These are phyloP conservation scores for Solanum tarijense DNA, from an alignment of 257 asterid genomes.

Conservation along the genomic window DNA sequence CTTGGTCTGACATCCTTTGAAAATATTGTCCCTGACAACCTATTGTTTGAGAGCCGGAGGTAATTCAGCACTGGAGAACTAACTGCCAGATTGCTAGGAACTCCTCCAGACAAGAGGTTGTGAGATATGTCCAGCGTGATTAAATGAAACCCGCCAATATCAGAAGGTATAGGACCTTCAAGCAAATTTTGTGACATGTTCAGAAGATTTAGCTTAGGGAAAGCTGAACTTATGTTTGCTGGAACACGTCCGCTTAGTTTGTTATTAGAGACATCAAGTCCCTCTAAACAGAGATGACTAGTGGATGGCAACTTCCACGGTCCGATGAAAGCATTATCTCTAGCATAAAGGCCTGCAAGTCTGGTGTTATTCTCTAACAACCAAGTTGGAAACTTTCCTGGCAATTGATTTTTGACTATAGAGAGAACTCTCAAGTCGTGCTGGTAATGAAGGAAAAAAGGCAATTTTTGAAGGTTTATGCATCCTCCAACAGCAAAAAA, in stretches of 20 bases:
- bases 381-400: constrained; percentile 1
- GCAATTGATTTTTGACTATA: neutral
- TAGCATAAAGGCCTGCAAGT: neutral
- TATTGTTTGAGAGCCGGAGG: neutral
- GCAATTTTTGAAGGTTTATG: neutral
- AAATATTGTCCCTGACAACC: neutral
- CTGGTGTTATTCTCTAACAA: neutral
- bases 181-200: neutral
- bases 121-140: neutral
- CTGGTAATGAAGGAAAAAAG: neutral
- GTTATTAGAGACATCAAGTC: neutral
- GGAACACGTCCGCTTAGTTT: neutral
- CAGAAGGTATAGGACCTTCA: neutral
- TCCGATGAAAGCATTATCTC: neutral
- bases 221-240: neutral
- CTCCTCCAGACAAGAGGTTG: neutral
- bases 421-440: neutral
- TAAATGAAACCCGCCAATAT: neutral
- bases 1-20: neutral
- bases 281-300: neutral
- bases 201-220: neutral
- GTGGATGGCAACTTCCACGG: neutral
- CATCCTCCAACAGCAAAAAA: neutral
- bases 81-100: neutral
- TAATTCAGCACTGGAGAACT: neutral